Evolutionary conservation across 208 protist species (phyloP), one percentile per base, ranked within the genome.

Genomic region (Crithidia brevicula): DNA sequence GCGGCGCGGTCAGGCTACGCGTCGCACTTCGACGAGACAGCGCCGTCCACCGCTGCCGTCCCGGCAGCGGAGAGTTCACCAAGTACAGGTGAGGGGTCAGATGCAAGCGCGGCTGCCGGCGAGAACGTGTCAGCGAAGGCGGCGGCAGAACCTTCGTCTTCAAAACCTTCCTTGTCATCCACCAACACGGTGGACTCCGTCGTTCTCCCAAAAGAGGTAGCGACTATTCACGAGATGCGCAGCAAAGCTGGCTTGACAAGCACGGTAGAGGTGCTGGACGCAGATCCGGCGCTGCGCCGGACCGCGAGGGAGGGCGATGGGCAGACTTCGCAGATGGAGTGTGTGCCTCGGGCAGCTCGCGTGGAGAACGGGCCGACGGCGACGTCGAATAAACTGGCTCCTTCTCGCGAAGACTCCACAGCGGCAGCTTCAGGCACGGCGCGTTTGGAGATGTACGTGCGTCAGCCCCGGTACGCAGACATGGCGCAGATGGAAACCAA

Each of bases 401-500:
- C n/a, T n/a, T n/a, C n/a, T n/a, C n/a, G n/a, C n/a, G n/a, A n/a
- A n/a, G n/a, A n/a, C 10, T n/a, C 30, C 34, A 23, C 25, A 16
- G 49, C 15, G 42, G 23, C 3, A n/a, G 58, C 22, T 31, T 15
- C 38, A 34, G 22, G 58, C 31, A 59, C 36, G 25, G 9, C 43
- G 36, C 8, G 27, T 28, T 22, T 28, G 40, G 51, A 53, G 23
- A 45, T 74, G 34, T 45, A 7, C 36, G 60, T 75, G 15, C 69
- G 62, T 52, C 23, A 18, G 15, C 84, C 84, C 13, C 59, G 36
- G 20, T 92, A 86, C 62, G 60, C 54, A 40, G 81, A 88, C 33
- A 45, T 76, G 13, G 82, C 81, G 16, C 62, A 70, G 23, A 70
- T 92, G 51, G 72, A 89, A 18, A 88, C 86, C 16, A 92, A 92